These are phyloP conservation scores for Globisporangium okanoganense DNA, from an alignment of 352 stramenopile genomes.

Conservation along the genomic window DNA sequence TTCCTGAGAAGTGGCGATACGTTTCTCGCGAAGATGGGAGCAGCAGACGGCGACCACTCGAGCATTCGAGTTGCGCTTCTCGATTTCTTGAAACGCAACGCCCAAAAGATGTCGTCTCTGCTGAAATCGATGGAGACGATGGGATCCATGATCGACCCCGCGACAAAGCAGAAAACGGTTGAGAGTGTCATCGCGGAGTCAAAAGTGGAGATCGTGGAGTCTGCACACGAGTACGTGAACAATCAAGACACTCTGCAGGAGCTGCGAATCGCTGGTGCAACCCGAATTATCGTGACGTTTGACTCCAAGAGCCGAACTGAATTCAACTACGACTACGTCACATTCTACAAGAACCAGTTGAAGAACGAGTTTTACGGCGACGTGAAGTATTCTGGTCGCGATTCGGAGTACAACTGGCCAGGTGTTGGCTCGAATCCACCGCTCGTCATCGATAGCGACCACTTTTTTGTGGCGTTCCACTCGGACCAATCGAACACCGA, in stretches of 20 bases:
- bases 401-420: constrained; percentile 76
- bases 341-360: constrained; percentile 73
- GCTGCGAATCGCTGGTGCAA: constrained; percentile 71
- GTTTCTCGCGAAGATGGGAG: constrained; percentile 10
- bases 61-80: constrained; percentile 1
- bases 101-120: constrained; percentile 26
- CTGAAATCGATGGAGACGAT: constrained; percentile 34
- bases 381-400: constrained; percentile 73
- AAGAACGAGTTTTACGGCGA: constrained; percentile 60
- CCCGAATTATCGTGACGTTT: constrained; percentile 75
- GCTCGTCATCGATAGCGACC: constrained; percentile 72
- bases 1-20: constrained; percentile 27
- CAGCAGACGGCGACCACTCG: background rate
- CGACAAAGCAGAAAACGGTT: constrained; percentile 24
- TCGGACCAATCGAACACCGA: constrained; percentile 83
- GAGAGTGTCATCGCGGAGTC: constrained; percentile 42
- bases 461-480: constrained; percentile 83
- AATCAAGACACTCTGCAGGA: constrained; percentile 69
- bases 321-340: constrained; percentile 87
- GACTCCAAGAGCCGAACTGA: constrained; percentile 78
- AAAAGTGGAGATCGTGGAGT: constrained; percentile 68
- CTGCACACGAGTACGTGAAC: constrained; percentile 77
- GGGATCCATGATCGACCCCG: constrained; percentile 23
- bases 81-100: constrained; percentile 21
- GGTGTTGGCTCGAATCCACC: constrained; percentile 57